These are phyloP conservation scores for Solanum sejunctum DNA, from an alignment of 257 asterid species.

Conservation along the genomic window DNA sequence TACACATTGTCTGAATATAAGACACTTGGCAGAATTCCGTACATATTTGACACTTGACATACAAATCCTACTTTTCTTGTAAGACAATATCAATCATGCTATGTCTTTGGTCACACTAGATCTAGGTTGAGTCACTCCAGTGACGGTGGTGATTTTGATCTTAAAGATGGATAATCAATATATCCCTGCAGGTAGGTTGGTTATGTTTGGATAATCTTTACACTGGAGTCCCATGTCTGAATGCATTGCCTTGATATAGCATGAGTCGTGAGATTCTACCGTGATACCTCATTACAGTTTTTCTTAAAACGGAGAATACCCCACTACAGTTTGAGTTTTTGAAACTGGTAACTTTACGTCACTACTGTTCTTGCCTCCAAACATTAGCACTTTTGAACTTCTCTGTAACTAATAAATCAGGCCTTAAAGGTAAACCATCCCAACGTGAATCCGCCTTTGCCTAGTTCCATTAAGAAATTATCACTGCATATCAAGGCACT, in stretches of 20 bases:
- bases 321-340: neutral
- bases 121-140: neutral
- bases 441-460: neutral
- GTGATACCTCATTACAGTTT: neutral
- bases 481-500: neutral
- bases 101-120: neutral
- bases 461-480: neutral
- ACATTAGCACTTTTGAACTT: neutral
- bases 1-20: neutral
- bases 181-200: neutral
- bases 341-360: neutral
- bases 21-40: neutral
- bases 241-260: neutral
- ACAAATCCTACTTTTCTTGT: neutral
- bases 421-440: neutral
- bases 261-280: neutral
- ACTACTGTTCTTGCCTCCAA: neutral
- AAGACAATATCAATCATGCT: neutral
- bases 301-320: neutral
- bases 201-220: neutral
- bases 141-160: neutral
- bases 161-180: neutral
- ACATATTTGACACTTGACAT: neutral
- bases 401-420: neutral
- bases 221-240: neutral